Base-by-base conservation (phyloP, 108 stramenopile species). In the Asterionellopsis glacialis region DNA sequence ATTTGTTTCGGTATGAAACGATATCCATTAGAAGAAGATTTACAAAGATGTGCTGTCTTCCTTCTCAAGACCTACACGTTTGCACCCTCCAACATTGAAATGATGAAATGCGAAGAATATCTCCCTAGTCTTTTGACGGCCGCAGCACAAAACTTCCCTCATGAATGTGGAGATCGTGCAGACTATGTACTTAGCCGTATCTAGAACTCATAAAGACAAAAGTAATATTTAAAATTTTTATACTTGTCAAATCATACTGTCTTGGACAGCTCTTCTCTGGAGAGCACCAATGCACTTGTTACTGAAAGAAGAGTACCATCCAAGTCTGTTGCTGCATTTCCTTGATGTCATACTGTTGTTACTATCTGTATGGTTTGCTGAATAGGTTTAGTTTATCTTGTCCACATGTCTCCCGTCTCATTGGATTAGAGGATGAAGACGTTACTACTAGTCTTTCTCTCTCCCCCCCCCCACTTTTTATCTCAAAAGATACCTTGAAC, bases 41-140 rank as follows among this genome's bases (percentile, higher is more conserved):
- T 73, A 10, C 65, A 66, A 51, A 73, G 61, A 38, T 66, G 66
- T 42, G 64, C 59, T 2, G 61, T 59, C 28, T 73, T 73, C 43
- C 62, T 63, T 27, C 43, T 73, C 41, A 73, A 73, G 26, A 73
- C 51, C 25, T 66, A 51, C 44, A 57, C 72, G 0, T 66, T 64
- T 28, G 0, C 51, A 10, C 55, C 72, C 6, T 43, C 38, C 12
- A 73, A 65, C 42, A 33, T 66, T 0, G 44, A 28, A 3, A 52
- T 62, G 60, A 66, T 73, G 59, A 53, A 24, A 6, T 28, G 7
- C 18, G 11, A 57, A 10, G 65, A 44, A 1, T 28, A 57, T 13
- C 59, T 73, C 9, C 6, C 64, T 14, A 24, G 41, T n/a, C 26
- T 61, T n/a, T 41, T 73, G n/a, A 43, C 53, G 11, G 23, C 23